Evolutionary conservation across 352 stramenopile species (phyloP), one percentile per base, ranked within the genome.

Genomic region (Phytophthora meadii): DNA sequence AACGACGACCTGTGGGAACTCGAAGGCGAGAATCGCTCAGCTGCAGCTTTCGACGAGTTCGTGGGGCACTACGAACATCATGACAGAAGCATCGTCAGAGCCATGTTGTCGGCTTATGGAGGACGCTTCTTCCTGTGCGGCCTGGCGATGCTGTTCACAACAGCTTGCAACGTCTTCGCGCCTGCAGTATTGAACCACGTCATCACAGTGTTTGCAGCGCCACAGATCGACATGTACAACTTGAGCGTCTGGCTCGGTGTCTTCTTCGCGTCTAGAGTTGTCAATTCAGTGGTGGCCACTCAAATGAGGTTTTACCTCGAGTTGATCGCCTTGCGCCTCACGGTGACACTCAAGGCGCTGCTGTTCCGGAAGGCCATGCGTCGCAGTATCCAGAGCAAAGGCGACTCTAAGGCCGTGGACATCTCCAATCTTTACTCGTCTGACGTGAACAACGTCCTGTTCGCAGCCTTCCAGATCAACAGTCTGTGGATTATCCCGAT

Each of bases 351-450:
- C 19, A 80, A 76, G 45, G 57, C 61, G 27, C 53, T 82, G 30
- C 42, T 86, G 4, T 83, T 83, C 40, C 32, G 53, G 19, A 86
- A 86, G 50, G 58, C 72, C 5, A 41, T 81, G 46, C 72, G 69
- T 0, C 64, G 60, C 15, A 60, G 45, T 11, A 50, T 40, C 15
- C 61, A 79, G 11, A 49, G 8, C 17, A 59, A 68, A 12, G 11
- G 8, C n/a, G 64, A 75, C 1, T 2, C 22, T 1, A 37, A 48
- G 4, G 39, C 51, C 2, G 67, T 72, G 27, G 90, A 98, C 67
- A 90, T 98, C 36, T 82, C 89, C 4, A 99, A 98, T 55, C 76
- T 99, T 4, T 95, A 97, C 60, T 91, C 87, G 6, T 90, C 97
- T 42, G 95, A 99, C 72, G 79, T 91, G 0, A 69, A 92, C 36